phyloP scores from a whole-genome alignment of 2,329 filamentous ascomycete genomes.

The Scopulariopsis brevicaulis region DNA sequence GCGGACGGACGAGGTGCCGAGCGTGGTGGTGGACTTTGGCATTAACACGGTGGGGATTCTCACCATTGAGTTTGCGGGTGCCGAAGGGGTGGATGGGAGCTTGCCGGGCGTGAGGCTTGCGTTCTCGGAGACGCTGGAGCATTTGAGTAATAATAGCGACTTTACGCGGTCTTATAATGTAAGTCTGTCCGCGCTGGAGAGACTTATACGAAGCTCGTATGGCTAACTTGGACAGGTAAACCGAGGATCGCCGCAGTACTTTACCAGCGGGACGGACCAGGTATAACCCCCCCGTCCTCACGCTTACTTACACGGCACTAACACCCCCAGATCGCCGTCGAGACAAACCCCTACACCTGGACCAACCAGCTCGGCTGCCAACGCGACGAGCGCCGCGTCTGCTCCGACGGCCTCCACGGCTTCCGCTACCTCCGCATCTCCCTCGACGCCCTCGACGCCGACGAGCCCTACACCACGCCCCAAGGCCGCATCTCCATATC shows the following conservation, averaged over 20 bases:
- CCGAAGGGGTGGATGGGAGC: constrained; percentile 12
- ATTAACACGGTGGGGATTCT: constrained; percentile 32
- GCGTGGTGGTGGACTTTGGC: constrained; percentile 36
- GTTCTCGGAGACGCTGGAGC: constrained; percentile 36
- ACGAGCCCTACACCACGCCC: constrained; percentile 30
- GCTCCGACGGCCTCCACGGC: constrained; percentile 38
- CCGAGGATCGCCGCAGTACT: constrained; percentile 10
- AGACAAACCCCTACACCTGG: constrained; percentile 29
- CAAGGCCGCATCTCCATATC: constrained; percentile 30
- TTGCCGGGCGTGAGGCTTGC: constrained; percentile 30
- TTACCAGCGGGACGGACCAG: constrained; percentile 36
- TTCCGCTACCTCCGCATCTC: constrained; percentile 39
- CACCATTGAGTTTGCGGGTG: constrained; percentile 27
- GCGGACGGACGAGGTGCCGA: constrained; percentile 14
- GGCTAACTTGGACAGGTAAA: background rate
- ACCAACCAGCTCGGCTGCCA: constrained; percentile 30
- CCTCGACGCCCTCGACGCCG: constrained; percentile 28
- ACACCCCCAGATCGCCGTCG: constrained; percentile 28
- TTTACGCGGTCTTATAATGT: constrained; percentile 35
- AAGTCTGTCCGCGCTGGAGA: constrained; percentile 6
- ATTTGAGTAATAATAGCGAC: constrained; percentile 29
- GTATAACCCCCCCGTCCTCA: constrained; percentile 12
- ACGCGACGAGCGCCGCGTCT: constrained; percentile 25
- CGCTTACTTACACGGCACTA: background rate
- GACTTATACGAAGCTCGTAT: background rate